phyloP scores from a whole-genome alignment of 495 filamentous ascomycete species.

The Xylaria cubensis region DNA sequence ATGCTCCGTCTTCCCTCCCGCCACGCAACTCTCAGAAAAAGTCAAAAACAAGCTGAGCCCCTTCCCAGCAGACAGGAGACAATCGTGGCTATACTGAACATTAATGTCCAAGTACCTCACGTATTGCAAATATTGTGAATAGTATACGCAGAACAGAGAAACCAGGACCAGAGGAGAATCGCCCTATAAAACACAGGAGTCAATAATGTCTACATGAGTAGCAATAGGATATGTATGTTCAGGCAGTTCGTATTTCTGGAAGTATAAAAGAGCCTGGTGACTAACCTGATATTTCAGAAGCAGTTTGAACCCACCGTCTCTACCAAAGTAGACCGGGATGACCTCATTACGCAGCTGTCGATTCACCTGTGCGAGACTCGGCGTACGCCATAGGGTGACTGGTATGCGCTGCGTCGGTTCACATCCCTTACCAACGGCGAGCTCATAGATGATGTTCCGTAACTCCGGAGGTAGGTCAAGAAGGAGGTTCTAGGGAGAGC shows the following conservation, averaged over 20 bases:
- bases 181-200: background rate
- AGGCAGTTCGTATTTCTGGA: background rate
- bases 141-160: background rate
- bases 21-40: background rate
- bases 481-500: background rate
- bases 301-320: background rate
- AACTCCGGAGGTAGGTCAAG: slow-evolving; percentile 6
- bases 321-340: background rate
- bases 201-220: background rate
- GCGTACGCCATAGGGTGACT: background rate
- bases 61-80: no score
- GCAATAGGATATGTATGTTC: background rate
- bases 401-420: background rate
- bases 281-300: background rate
- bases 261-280: background rate
- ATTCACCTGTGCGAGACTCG: slow-evolving; percentile 6
- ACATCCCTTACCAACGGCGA: background rate
- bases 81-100: background rate
- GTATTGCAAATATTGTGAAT: background rate
- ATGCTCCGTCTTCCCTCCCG: background rate
- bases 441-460: slow-evolving; percentile 1
- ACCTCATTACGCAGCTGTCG: slow-evolving; percentile 1
- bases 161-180: background rate
- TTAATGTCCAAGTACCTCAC: background rate
- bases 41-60: background rate